Percentiles rank a stretch among this genome's conserved stretches.
Conservation (phyloP, 164 flowering plant genomes). For the Stephania yunnanensis region DNA sequence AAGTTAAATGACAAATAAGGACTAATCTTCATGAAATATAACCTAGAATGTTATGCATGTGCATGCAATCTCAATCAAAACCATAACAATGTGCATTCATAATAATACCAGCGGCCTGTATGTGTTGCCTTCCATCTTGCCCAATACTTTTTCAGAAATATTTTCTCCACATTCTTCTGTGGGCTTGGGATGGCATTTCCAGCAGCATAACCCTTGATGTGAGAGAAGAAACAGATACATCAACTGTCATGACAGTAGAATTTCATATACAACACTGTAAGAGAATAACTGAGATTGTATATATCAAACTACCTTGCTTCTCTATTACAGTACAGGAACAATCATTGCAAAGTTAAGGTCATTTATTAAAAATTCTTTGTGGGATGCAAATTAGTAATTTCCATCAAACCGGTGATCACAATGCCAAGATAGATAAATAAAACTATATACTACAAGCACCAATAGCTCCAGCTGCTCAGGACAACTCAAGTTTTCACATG, state of each 20-base stretch:
- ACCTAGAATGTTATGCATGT: background rate
- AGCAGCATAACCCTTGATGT: slow-evolving; percentile 89
- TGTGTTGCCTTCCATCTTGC: slow-evolving; percentile 89
- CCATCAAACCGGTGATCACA: background rate
- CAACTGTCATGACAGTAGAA: background rate
- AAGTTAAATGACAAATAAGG: background rate
- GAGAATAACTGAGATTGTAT: background rate
- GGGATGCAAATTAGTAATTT: background rate
- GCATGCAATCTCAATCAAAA: background rate
- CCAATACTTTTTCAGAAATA: slow-evolving; percentile 86
- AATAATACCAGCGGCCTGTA: slow-evolving; percentile 76
- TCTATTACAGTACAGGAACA: background rate
- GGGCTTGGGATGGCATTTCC: slow-evolving; percentile 94
- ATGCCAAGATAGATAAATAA: background rate
- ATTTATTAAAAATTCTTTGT: background rate
- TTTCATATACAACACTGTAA: background rate
- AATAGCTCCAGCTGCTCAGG: background rate
- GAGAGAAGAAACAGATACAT: slow-evolving; percentile 5
- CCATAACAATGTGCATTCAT: background rate
- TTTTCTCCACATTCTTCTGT: slow-evolving; percentile 85
- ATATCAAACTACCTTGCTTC: slow-evolving; percentile 1
- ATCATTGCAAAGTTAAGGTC: background rate
- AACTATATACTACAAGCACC: background rate
- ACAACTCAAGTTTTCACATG: background rate
- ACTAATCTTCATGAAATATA: background rate